phyloP scores from a whole-genome alignment of 1,284 basidiomycete species.

The Meira nashicola region DNA sequence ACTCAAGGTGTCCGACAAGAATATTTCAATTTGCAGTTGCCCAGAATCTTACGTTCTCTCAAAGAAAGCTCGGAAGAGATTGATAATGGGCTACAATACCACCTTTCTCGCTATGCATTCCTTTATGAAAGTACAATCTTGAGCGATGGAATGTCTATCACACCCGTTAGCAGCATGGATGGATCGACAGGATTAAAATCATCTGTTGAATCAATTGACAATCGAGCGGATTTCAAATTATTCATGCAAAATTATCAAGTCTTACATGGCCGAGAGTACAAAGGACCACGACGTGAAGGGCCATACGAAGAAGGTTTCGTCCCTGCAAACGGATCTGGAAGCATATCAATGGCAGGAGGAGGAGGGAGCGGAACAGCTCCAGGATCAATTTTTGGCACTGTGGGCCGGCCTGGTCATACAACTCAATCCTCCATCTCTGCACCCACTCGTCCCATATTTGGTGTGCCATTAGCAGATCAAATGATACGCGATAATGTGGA shows the following conservation, averaged over 20 bases:
- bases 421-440: not conserved
- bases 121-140: slow-evolving; percentile 85
- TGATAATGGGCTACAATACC: slow-evolving; percentile 93
- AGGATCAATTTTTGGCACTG: not conserved
- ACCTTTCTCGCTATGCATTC: slow-evolving; percentile 88
- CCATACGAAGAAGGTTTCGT: slow-evolving; percentile 54
- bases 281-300: slow-evolving; percentile 52
- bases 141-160: slow-evolving; percentile 76
- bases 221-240: slow-evolving; percentile 84
- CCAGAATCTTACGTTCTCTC: slow-evolving; percentile 82
- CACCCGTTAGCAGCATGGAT: slow-evolving; percentile 58
- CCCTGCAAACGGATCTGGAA: slow-evolving; percentile 6
- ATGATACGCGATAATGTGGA: slow-evolving; percentile 83
- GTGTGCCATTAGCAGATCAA: slow-evolving; percentile 84
- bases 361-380: not conserved
- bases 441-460: slow-evolving; percentile 61
- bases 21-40: slow-evolving; percentile 90
- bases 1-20: slow-evolving; percentile 87
- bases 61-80: slow-evolving; percentile 95
- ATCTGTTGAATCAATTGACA: slow-evolving; percentile 85
- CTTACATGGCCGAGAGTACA: slow-evolving; percentile 65
- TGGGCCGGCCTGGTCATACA: not conserved
- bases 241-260: slow-evolving; percentile 95
- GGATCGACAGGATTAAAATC: slow-evolving; percentile 66
- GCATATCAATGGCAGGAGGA: not conserved